Conservation (phyloP, 768 basidiomycete species). For the Tricholoma bakamatsutake region DNA sequence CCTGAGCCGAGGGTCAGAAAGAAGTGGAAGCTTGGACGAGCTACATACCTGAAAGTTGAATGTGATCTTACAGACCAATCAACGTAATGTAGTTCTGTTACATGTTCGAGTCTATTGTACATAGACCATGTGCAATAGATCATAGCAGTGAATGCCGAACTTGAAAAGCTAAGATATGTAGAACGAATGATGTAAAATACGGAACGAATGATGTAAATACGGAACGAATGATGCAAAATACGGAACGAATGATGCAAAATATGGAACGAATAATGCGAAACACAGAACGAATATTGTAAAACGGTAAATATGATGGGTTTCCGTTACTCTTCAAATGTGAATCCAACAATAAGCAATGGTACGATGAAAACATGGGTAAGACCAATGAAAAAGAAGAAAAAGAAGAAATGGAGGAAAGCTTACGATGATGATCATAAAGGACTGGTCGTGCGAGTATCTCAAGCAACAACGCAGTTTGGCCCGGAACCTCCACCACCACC, state of each 20-base stretch:
- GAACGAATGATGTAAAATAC: not conserved
- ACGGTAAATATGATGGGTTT: not conserved
- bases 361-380: not conserved
- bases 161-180: not conserved
- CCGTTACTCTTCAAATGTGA: not conserved
- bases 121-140: not conserved
- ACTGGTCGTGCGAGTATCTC: constrained; percentile 2
- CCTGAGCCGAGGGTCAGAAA: not conserved
- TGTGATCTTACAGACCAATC: not conserved
- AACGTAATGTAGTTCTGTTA: not conserved
- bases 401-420: too few relatives aligned
- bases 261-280: too few relatives aligned
- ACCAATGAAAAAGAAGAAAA: not conserved
- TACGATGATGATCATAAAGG: not conserved
- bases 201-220: too few relatives aligned
- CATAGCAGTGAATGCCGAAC: not conserved
- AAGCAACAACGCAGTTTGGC: constrained; percentile 4
- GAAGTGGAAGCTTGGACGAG: too few relatives aligned
- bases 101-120: not conserved
- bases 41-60: too few relatives aligned
- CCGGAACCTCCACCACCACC: not conserved
- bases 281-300: too few relatives aligned
- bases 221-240: too few relatives aligned
- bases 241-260: not conserved
- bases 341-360: not conserved